A percentile compares a stretch with the other conserved stretches of the same genome.
These are phyloP conservation scores for Magnusiomyces magnusii DNA, from an alignment of 1,139 yeast species.

Conservation along the genomic window DNA sequence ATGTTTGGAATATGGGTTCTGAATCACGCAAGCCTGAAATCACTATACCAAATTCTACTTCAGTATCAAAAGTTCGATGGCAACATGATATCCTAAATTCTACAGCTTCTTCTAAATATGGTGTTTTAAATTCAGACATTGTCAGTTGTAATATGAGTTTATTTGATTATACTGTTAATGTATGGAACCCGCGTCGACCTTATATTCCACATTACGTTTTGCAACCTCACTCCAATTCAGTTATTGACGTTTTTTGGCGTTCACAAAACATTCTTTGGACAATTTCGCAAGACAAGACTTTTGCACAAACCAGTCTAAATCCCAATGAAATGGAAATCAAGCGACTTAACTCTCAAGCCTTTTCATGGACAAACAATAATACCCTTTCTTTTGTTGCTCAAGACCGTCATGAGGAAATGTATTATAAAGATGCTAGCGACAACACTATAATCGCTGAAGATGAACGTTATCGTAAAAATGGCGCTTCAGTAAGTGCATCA, in stretches of 20 bases:
- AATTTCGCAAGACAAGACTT: conserved; percentile 46
- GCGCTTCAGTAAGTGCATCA: background rate
- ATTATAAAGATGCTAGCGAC: conserved; percentile 7
- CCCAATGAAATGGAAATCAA: conserved; percentile 46
- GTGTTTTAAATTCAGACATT: conserved; percentile 38
- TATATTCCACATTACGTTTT: conserved; percentile 66
- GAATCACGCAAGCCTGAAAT: conserved; percentile 54
- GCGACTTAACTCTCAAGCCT: conserved; percentile 44
- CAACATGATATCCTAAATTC: conserved; percentile 30
- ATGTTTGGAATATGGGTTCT: conserved; percentile 61
- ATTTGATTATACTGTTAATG: conserved; percentile 65
- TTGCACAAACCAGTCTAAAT: conserved; percentile 50
- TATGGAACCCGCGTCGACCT: conserved; percentile 68
- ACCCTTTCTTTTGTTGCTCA: conserved; percentile 50
- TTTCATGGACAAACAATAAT: conserved; percentile 51
- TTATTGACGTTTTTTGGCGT: conserved; percentile 46
- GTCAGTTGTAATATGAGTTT: conserved; percentile 66
- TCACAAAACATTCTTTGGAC: conserved; percentile 46
- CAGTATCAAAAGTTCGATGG: conserved; percentile 71
- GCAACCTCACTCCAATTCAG: conserved; percentile 43
- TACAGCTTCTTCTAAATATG: conserved; percentile 15
- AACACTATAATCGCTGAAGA: conserved; percentile 3
- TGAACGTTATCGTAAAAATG: background rate
- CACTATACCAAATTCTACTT: conserved; percentile 67
- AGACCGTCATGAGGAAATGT: conserved; percentile 29